Percentiles rank a stretch among this genome's conserved stretches.
Evolutionary conservation across 176 grass and related monocot species (phyloP).

Genomic region (Sorghum bicolor): DNA sequence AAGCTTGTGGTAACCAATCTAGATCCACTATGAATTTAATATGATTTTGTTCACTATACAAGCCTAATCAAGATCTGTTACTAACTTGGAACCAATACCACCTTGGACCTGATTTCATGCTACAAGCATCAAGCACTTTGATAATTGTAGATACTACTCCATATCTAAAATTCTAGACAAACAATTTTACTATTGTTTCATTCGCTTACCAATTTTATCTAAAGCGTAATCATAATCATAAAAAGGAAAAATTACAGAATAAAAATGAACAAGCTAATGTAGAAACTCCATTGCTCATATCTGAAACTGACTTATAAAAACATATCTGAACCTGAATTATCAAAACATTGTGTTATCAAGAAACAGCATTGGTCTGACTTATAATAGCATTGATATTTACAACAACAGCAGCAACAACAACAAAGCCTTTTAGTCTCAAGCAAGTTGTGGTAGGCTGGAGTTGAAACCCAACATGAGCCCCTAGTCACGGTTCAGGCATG

Average conservation of each 20-base stretch:
- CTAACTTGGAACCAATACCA: not conserved
- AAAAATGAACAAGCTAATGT: no score
- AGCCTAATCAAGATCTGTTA: not conserved
- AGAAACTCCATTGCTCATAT: not conserved
- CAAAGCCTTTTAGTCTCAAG: no score
- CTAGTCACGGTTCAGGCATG: no score
- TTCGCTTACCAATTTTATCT: not conserved
- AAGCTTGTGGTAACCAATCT: not conserved
- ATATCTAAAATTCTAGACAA: not conserved
- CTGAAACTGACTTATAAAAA: not conserved
- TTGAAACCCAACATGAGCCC: no score
- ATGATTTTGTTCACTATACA: not conserved
- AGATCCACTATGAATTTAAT: not conserved
- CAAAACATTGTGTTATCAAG: not conserved
- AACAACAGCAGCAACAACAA: no score
- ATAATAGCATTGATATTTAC: not conserved
- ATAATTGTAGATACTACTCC: not conserved
- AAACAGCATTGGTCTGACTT: not conserved
- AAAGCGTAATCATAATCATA: no score
- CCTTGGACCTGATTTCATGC: not conserved
- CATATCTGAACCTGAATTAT: not conserved
- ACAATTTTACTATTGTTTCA: not conserved
- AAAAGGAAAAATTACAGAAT: no score
- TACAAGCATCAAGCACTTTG: not conserved
- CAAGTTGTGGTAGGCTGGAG: no score